Evolutionary conservation across 805 yeast species (phyloP).

Genomic region (Grigorovia transvaalensis): DNA sequence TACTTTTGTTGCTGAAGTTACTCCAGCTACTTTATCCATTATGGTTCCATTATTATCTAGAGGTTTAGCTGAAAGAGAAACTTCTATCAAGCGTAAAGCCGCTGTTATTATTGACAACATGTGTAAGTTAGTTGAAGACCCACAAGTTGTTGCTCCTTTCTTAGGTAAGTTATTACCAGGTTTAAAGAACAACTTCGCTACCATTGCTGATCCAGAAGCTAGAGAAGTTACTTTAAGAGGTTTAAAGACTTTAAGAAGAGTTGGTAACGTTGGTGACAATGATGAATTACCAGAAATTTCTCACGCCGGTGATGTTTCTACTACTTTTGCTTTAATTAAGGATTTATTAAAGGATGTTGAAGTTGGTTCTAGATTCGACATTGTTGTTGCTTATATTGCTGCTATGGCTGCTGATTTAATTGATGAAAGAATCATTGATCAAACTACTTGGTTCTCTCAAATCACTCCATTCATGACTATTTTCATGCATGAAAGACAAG

Average conservation of each 20-base stretch:
- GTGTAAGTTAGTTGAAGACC: slow-evolving; percentile 99
- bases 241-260: slow-evolving; percentile 94
- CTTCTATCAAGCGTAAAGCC: slow-evolving; percentile 98
- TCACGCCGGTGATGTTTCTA: slow-evolving; percentile 93
- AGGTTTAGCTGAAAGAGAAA: slow-evolving; percentile 99
- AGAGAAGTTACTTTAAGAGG: slow-evolving; percentile 98
- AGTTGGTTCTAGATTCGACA: slow-evolving; percentile 66
- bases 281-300: slow-evolving; percentile 95
- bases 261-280: slow-evolving; percentile 88
- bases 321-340: slow-evolving; percentile 74
- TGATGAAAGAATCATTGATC: slow-evolving; percentile 94
- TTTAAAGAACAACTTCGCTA: slow-evolving; percentile 83
- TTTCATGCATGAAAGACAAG: slow-evolving; percentile 87
- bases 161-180: slow-evolving; percentile 92
- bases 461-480: slow-evolving; percentile 91
- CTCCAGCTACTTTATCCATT: slow-evolving; percentile 97
- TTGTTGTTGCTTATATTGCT: slow-evolving; percentile 75
- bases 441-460: slow-evolving; percentile 80
- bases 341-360: slow-evolving; percentile 59
- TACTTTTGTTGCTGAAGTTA: slow-evolving; percentile 98
- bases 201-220: slow-evolving; percentile 99
- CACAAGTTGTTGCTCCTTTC: slow-evolving; percentile 99
- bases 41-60: slow-evolving; percentile 98
- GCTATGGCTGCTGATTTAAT: slow-evolving; percentile 98
- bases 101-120: slow-evolving; percentile 99